Evolutionary conservation across 805 yeast species (phyloP), one percentile per base, ranked within the genome.

Genomic region (Saturnispora dispora): DNA sequence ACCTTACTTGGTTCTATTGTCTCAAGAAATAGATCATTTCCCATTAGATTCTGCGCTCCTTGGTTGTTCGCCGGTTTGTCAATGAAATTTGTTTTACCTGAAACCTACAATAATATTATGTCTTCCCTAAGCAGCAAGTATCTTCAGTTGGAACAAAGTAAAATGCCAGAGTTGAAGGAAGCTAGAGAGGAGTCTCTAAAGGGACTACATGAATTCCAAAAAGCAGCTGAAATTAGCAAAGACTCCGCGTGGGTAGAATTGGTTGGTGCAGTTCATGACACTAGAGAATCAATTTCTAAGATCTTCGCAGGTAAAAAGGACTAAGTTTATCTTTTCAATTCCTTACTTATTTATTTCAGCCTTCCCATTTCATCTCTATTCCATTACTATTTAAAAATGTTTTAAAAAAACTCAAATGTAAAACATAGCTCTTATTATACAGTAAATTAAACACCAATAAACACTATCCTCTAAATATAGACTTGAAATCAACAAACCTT

Each of bases 401-500:
- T 40, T 8, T 8, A 9, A 33, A 18, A 35, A 37, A 37, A 10
- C 18, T 37, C 22, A 37, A 37, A 37, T 18, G 41, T 18, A 37
- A 37, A 15, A 37, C 17, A 37, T 9, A n/a, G 17, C 33, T 30
- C 33, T 11, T 30, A 30, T 30, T 30, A 30, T 30, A 30, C 33
- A 30, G 33, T 30, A 30, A 30, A 5, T 30, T 13, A 30, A 30
- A 30, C 33, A 30, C 15, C 18, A 6, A 18, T 37, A 8, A 37
- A 18, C 17, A 18, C 13, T 18, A 37, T 37, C 32, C 27, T 22
- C 65, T 63, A 66, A 90, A 90, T n/a, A 90, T 82, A 22, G 78
- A 70, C 8, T 82, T 81, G 86, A 91, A 82, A 63, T 88, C 86
- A 47, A 90, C 97, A 66, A 81, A 89, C 47, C 96, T 75, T 58